A percentile compares a stretch with the other conserved stretches of the same genome.
Evolutionary conservation across 1,284 basidiomycete genomes (phyloP).

Genomic region (Schizopora paradoxa): DNA sequence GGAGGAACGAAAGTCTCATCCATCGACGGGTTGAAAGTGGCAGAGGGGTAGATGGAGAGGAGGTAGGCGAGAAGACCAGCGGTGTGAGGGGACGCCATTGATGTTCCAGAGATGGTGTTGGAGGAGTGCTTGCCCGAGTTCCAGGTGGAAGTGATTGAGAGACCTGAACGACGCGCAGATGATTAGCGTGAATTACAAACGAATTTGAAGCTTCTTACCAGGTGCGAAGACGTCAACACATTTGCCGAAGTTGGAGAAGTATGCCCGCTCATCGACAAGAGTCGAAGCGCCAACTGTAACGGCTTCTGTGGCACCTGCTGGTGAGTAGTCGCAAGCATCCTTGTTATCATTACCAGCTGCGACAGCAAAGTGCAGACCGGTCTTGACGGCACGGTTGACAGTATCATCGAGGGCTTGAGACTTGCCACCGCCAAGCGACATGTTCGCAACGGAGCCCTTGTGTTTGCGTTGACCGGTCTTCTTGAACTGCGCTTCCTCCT

Average conservation of each 20-base stretch:
- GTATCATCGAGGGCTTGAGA: slow-evolving; percentile 82
- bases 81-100: slow-evolving; percentile 65
- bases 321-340: slow-evolving; percentile 80
- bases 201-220: no score
- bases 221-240: slow-evolving; percentile 86
- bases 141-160: slow-evolving; percentile 81
- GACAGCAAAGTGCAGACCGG: slow-evolving; percentile 91
- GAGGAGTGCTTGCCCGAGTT: slow-evolving; percentile 50
- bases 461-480: slow-evolving; percentile 66
- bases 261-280: slow-evolving; percentile 77
- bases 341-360: slow-evolving; percentile 81
- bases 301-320: slow-evolving; percentile 68
- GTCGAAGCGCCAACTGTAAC: slow-evolving; percentile 87
- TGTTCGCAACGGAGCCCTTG: slow-evolving; percentile 97
- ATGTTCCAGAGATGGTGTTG: slow-evolving; percentile 72
- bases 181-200: slow-evolving; percentile 3
- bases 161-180: no score
- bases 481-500: slow-evolving; percentile 55
- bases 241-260: slow-evolving; percentile 78
- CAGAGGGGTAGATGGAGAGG: slow-evolving; percentile 71
- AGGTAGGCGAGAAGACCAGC: slow-evolving; percentile 82
- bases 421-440: slow-evolving; percentile 96
- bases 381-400: slow-evolving; percentile 80
- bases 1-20: slow-evolving; percentile 26
- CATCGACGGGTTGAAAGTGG: slow-evolving; percentile 49